phyloP scores from a whole-genome alignment of 306 rosid species.

The Rubus parviflorus region DNA sequence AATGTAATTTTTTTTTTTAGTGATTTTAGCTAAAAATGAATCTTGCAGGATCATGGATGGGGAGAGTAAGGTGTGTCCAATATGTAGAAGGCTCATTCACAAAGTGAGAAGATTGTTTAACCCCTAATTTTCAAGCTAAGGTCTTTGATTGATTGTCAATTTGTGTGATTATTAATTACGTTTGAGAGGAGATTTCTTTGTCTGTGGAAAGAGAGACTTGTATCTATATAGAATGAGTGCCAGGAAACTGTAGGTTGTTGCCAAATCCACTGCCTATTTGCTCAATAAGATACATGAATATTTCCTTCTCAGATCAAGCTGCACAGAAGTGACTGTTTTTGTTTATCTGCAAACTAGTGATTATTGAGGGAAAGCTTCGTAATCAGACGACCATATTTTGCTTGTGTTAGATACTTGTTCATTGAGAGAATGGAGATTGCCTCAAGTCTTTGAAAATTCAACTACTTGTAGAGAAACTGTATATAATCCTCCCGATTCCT shows the following conservation, averaged over 20 bases:
- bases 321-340: slow-evolving; percentile 2
- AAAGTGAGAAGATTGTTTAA: slow-evolving; percentile 55
- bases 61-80: slow-evolving; percentile 66
- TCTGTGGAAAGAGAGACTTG: slow-evolving; percentile 8
- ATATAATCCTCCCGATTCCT: too few species aligned
- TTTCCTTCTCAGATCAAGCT: slow-evolving; percentile 21
- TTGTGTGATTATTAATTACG: neutral
- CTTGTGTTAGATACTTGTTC: slow-evolving; percentile 3
- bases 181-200: slow-evolving; percentile 17
- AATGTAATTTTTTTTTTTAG: neutral
- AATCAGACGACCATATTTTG: neutral
- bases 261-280: neutral
- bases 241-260: neutral
- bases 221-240: slow-evolving; percentile 14
- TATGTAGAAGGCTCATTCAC: slow-evolving; percentile 68
- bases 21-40: neutral
- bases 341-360: neutral
- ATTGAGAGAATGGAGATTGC: neutral
- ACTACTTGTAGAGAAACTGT: neutral
- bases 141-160: slow-evolving; percentile 19
- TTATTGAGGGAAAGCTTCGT: neutral
- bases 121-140: slow-evolving; percentile 18
- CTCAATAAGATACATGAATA: slow-evolving; percentile 3
- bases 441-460: slow-evolving; percentile 8
- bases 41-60: slow-evolving; percentile 60